phyloP scores from a whole-genome alignment of 176 grass and related monocot species.

The Hsuehochloa calcarea region DNA sequence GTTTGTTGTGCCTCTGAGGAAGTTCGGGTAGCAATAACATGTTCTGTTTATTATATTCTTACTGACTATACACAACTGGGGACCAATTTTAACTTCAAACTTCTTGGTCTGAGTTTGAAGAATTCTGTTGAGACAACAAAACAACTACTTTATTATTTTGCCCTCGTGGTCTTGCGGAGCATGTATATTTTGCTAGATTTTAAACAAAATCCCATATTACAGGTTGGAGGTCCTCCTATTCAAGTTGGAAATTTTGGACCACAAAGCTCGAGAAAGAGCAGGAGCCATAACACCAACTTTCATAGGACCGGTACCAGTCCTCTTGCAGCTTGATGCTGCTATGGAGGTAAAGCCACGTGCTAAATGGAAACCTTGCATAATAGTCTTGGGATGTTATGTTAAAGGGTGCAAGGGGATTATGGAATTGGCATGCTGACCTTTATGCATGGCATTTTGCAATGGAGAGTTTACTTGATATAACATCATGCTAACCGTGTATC shows the following conservation, averaged over 20 bases:
- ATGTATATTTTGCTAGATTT: conserved; percentile 8
- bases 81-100: background rate
- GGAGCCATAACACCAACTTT: conserved; percentile 78
- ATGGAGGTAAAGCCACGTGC: conserved; percentile 62
- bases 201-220: conserved; percentile 16
- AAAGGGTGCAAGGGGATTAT: background rate
- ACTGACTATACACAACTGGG: background rate
- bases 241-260: conserved; percentile 95
- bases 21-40: background rate
- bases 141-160: background rate
- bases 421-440: background rate
- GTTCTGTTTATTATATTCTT: background rate
- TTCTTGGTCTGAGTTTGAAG: background rate
- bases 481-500: background rate
- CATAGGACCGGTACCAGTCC: conserved; percentile 70
- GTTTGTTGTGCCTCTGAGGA: background rate
- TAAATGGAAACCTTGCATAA: conserved; percentile 20
- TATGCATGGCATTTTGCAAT: background rate
- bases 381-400: conserved; percentile 16
- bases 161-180: background rate
- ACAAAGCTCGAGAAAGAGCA: conserved; percentile 93
- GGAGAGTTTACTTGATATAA: background rate
- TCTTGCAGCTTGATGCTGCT: conserved; percentile 84
- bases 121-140: background rate
- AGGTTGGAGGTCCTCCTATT: conserved; percentile 89